Evolutionary conservation across 202 grass and related monocot species (phyloP).

Genomic region (Schoenoplectus tabernaemontani): DNA sequence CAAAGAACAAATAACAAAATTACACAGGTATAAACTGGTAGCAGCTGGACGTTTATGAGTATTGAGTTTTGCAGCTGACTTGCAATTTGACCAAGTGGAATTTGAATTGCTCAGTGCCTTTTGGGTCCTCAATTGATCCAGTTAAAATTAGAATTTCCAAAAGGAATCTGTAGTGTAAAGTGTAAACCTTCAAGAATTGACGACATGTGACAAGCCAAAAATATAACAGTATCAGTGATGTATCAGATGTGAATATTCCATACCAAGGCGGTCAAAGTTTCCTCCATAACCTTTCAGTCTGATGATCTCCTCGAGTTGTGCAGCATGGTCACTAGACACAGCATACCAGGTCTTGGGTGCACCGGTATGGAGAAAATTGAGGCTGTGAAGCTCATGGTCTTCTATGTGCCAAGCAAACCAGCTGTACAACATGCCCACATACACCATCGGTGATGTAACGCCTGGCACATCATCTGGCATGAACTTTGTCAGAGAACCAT

Average conservation of each 20-base stretch:
- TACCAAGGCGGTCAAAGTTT: constrained; percentile 65
- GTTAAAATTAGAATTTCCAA: background rate
- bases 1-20: constrained; percentile 2
- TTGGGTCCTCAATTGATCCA: background rate
- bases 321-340: constrained; percentile 47
- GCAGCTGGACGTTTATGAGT: background rate
- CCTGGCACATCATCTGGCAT: constrained; percentile 93
- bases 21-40: background rate
- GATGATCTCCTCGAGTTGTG: constrained; percentile 69
- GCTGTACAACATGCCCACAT: constrained; percentile 94
- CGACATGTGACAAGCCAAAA: background rate
- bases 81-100: background rate
- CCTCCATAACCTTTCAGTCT: constrained; percentile 78
- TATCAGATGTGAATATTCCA: background rate
- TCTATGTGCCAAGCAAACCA: constrained; percentile 99
- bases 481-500: constrained; percentile 80
- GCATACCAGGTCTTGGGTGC: constrained; percentile 92
- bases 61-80: background rate
- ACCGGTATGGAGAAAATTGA: constrained; percentile 80
- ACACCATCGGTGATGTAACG: constrained; percentile 99
- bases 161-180: background rate
- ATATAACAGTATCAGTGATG: background rate
- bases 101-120: background rate
- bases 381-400: constrained; percentile 94
- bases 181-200: background rate